Evolutionary conservation across 1,284 basidiomycete genomes (phyloP), one percentile per base, ranked within the genome.

Genomic region (Cutaneotrichosporon dermatis): DNA sequence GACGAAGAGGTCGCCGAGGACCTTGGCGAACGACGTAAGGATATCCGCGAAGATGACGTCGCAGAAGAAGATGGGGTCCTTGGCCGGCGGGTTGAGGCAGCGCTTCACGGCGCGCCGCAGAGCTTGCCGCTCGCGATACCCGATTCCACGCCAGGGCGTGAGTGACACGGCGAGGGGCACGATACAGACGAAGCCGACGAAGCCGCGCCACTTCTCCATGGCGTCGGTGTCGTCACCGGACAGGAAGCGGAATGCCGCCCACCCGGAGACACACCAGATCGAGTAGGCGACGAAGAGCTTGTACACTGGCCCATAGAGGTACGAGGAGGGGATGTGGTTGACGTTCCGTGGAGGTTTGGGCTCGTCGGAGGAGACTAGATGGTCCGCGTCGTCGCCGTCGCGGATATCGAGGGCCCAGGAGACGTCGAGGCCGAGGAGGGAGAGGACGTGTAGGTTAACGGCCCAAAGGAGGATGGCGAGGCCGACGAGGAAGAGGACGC

Each of bases 11-110:
- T 99, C 95, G 13, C 93, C 96, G 41, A 98, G 81, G 35, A 99
- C 93, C 79, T 97, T 97, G 45, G 96, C 93, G 69, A 92, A 96
- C 0, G 92, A 96, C 0, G 96, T 99, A 69, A 96, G 84, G 62
- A 97, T 86, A 82, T 99, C 96, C 57, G 95, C 94, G 59, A 96
- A 85, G 50, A 99, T 85, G 50, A 99, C 86, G 72, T 99, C 94
- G 45, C 87, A 86, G 77, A 99, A 99, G 72, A 87, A 86, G 48
- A 94, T 82, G 1, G 85, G 83, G 52, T 82, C 81, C 55, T 81
- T 80, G 36, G 83, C 73, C 0, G 85, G 81, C 33, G 89, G 85
- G 50, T 87, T 83, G 37, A 93, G 68, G 71, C 92, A 93, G 66
- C 92, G 83, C 53, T 82, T 16, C 33, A 69, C 88, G 76, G 73